phyloP scores from a whole-genome alignment of 2,329 filamentous ascomycete genomes.

The Achaetomium macrosporum region DNA sequence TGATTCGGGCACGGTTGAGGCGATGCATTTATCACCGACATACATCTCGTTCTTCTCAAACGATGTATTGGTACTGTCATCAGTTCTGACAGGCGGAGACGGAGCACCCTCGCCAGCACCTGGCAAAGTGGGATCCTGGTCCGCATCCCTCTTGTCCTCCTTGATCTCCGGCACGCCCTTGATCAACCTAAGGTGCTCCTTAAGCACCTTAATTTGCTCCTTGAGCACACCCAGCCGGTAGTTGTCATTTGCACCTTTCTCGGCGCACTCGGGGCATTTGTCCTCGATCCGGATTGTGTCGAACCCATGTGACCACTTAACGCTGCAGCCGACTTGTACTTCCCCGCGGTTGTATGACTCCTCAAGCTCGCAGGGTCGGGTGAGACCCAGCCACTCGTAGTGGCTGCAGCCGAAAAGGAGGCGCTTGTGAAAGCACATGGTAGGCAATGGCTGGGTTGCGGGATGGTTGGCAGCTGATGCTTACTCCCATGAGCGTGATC shows the following conservation, averaged over 20 bases:
- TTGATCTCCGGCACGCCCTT: background rate
- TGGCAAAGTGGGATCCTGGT: background rate
- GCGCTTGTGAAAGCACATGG: slow-evolving; percentile 24
- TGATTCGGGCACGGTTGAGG: background rate
- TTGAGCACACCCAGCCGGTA: slow-evolving; percentile 15
- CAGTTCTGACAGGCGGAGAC: background rate
- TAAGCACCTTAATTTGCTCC: slow-evolving; percentile 15
- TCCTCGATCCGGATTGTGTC: slow-evolving; percentile 15
- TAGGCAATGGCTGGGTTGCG: background rate
- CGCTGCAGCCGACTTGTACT: slow-evolving; percentile 15
- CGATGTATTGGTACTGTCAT: background rate
- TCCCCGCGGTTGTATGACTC: slow-evolving; percentile 16
- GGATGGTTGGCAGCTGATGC: background rate
- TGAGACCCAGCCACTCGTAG: slow-evolving; percentile 11
- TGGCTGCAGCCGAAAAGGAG: slow-evolving; percentile 22
- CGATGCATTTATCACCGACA: background rate
- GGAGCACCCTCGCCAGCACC: background rate
- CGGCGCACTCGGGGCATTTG: slow-evolving; percentile 17
- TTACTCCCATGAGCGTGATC: background rate
- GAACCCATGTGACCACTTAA: slow-evolving; percentile 18
- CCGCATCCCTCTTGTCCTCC: background rate
- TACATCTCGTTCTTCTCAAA: slow-evolving; percentile 3
- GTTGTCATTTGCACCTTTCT: background rate
- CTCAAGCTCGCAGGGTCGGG: slow-evolving; percentile 17
- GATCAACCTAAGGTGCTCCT: slow-evolving; percentile 8